phyloP scores from a whole-genome alignment of 148 eudicot species.

The Dysphania ambrosioides region DNA sequence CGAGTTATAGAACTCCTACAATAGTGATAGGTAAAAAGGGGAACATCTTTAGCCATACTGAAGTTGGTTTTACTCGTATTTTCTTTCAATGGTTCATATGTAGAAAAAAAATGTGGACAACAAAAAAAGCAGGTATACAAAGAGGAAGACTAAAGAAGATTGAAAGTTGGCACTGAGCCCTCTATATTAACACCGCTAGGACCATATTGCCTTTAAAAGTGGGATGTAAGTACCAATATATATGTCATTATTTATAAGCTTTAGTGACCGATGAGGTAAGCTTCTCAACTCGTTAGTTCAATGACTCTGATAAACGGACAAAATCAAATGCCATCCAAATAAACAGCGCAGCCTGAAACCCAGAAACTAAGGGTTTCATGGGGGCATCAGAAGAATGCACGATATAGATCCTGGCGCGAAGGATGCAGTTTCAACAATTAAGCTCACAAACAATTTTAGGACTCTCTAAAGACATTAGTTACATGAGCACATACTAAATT shows the following conservation, averaged over 20 bases:
- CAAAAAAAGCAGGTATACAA: neutral
- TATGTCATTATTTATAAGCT: neutral
- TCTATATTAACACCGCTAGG: neutral
- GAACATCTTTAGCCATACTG: conserved; percentile 2
- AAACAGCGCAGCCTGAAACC: no score
- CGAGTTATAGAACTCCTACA: conserved; percentile 91
- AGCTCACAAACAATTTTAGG: neutral
- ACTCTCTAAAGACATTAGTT: no score
- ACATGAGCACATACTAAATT: no score
- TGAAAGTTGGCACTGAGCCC: no score
- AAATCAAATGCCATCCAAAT: no score
- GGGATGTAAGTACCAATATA: neutral
- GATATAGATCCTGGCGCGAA: no score
- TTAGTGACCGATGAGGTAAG: neutral
- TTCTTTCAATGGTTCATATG: neutral
- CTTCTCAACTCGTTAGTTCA: neutral
- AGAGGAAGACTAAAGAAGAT: no score
- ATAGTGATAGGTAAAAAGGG: neutral
- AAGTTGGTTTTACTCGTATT: neutral
- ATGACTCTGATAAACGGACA: neutral
- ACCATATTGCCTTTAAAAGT: neutral
- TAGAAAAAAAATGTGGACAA: neutral
- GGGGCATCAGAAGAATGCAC: no score
- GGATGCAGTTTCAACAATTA: neutral
- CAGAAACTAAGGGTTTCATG: no score